Base-by-base conservation (phyloP, 1,284 basidiomycete genomes). In the Bjerkandera adusta region DNA sequence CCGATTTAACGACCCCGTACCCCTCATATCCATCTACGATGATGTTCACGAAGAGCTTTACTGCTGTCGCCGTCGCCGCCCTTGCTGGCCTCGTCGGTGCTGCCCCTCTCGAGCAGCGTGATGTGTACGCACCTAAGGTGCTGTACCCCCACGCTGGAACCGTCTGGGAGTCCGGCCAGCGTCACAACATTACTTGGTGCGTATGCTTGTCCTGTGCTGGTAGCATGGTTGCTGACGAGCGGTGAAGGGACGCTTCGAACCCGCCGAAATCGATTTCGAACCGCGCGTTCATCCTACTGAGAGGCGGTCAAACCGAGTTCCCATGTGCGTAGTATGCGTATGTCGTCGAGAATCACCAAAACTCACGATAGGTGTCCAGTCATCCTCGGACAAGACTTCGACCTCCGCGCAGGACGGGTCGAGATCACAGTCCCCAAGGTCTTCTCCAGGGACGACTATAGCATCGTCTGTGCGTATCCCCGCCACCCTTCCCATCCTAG, bases 191-290 rank as follows among this genome's bases (percentile, higher is more conserved):
- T 18, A 56, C 54, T 11, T 56, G 54, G 54, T 43, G 30, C 11
- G 41, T 13, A 38, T 12, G 29, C n/a, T n/a, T n/a, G n/a, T n/a
- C n/a, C n/a, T n/a, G n/a, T n/a, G n/a, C n/a, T n/a, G n/a, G n/a
- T n/a, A 30, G 29, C 10, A 30, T 30, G n/a, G n/a, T 30, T 30
- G 29, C 29, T 30, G n/a, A 30, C n/a, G 8, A 30, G n/a, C 29
- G 29, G 29, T n/a, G 29, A 30, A 75, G 70, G 72, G 66, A 76
- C 51, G 65, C 64, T 11, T 58, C 66, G 16, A 50, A 66, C 32
- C 61, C 69, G 24, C 72, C 74, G 4, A 52, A 54, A 36, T 60
- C 69, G 22, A 74, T 77, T 51, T 74, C 74, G 36, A 76, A 76
- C 62, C 13, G 22, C 26, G 48, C 40, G 2, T 43, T 48, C 40